Evolutionary conservation across 139 green algal species (phyloP).

Genomic region (Dunaliella sp.): DNA sequence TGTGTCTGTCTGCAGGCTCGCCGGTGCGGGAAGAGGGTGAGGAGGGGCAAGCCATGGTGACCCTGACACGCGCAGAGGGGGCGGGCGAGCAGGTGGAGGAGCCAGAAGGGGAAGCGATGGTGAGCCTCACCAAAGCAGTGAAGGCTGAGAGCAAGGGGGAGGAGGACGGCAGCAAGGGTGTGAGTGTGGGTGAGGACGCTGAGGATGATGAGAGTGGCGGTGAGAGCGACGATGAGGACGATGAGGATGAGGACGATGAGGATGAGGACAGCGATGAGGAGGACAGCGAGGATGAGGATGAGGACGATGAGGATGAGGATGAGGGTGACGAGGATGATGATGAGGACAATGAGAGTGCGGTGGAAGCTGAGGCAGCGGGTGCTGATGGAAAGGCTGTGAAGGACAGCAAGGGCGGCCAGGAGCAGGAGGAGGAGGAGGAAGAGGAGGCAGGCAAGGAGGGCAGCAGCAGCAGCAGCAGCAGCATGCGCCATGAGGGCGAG

Average conservation of each 20-base stretch:
- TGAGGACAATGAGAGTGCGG: neutral
- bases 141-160: neutral
- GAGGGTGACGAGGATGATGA: conserved; percentile 1
- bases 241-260: neutral
- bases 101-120: too few species aligned
- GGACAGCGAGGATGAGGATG: neutral
- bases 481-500: too few species aligned
- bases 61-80: neutral
- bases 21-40: conserved; percentile 9
- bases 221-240: neutral
- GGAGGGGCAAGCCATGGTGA: neutral
- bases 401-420: neutral
- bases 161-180: neutral
- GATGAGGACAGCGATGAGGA: neutral
- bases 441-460: neutral
- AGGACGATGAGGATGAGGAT: conserved; percentile 10
- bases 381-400: neutral
- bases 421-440: neutral
- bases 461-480: neutral
- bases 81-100: neutral
- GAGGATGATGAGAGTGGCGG: neutral
- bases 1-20: neutral
- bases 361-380: neutral
- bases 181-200: neutral
- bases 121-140: too few species aligned